Percentiles rank a stretch among this genome's conserved stretches.
These are phyloP conservation scores for Sporisorium sorghi DNA, from an alignment of 1,284 basidiomycete species.

Conservation along the genomic window DNA sequence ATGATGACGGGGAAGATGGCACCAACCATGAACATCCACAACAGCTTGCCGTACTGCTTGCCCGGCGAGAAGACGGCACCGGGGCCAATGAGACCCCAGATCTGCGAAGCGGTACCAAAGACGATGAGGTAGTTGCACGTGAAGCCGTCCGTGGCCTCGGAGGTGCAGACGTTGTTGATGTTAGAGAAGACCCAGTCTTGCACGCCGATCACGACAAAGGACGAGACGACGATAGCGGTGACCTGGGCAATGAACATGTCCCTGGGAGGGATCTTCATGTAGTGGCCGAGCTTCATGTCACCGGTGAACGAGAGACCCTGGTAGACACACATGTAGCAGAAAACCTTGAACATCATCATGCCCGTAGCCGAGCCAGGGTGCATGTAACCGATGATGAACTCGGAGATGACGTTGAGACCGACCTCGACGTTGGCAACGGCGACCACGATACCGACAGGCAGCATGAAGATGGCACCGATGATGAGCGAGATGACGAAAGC, in stretches of 20 bases:
- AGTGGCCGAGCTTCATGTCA: slow-evolving; percentile 74
- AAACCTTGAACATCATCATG: slow-evolving; percentile 84
- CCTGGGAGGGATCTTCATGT: slow-evolving; percentile 74
- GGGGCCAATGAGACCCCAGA: slow-evolving; percentile 71
- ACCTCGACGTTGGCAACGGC: slow-evolving; percentile 86
- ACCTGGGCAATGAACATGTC: slow-evolving; percentile 75
- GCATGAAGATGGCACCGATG: slow-evolving; percentile 74
- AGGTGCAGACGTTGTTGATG: slow-evolving; percentile 78
- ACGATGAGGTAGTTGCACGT: slow-evolving; percentile 57
- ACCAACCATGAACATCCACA: slow-evolving; percentile 63
- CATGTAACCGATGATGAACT: slow-evolving; percentile 81
- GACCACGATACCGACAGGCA: slow-evolving; percentile 82
- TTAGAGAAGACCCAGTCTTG: slow-evolving; percentile 81
- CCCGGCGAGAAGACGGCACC: slow-evolving; percentile 55
- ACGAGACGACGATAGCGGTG: slow-evolving; percentile 77
- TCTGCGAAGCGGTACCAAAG: slow-evolving; percentile 62
- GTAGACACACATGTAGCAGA: slow-evolving; percentile 75
- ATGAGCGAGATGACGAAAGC: slow-evolving; percentile 75
- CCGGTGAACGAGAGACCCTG: slow-evolving; percentile 77
- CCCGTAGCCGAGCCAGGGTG: slow-evolving; percentile 82
- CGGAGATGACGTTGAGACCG: slow-evolving; percentile 76
- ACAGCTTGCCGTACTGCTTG: slow-evolving; percentile 54
- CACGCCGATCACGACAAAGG: slow-evolving; percentile 72
- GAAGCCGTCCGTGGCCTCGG: slow-evolving; percentile 63
- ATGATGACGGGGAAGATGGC: slow-evolving; percentile 58